phyloP scores from a whole-genome alignment of 129 eudicot genomes.

The Artemisia tridentata region DNA sequence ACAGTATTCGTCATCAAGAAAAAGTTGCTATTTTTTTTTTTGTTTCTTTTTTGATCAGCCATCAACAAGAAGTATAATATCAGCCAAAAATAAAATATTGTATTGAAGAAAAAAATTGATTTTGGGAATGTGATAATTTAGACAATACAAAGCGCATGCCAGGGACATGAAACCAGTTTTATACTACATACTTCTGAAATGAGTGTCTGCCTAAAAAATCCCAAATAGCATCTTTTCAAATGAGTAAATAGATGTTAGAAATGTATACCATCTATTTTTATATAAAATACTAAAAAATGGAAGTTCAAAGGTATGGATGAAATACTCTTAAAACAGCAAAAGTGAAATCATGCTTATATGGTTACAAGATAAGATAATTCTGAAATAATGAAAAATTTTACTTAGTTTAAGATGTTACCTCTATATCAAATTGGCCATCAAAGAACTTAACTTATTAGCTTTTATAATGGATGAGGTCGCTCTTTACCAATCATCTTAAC shows the following conservation, averaged over 20 bases:
- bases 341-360: not conserved
- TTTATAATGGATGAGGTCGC: constrained; percentile 8
- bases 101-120: not conserved
- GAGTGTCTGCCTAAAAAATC: not conserved
- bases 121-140: not conserved
- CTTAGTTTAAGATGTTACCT: constrained; percentile 31
- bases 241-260: not conserved
- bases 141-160: not conserved
- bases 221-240: not conserved
- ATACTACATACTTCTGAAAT: no score
- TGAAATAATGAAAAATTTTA: constrained; percentile 19
- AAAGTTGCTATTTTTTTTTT: no score
- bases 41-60: no score
- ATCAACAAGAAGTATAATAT: no score
- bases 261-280: not conserved
- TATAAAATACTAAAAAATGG: no score
- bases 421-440: constrained; percentile 29
- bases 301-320: no score
- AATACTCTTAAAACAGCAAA: no score
- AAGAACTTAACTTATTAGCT: constrained; percentile 19
- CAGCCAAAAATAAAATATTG: not conserved
- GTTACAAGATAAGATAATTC: not conserved
- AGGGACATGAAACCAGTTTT: no score
- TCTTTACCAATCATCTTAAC: constrained; percentile 20
- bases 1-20: not conserved